Evolutionary conservation across 345 rosid species (phyloP), one percentile per base, ranked within the genome.

Genomic region (Brassica rapa): DNA sequence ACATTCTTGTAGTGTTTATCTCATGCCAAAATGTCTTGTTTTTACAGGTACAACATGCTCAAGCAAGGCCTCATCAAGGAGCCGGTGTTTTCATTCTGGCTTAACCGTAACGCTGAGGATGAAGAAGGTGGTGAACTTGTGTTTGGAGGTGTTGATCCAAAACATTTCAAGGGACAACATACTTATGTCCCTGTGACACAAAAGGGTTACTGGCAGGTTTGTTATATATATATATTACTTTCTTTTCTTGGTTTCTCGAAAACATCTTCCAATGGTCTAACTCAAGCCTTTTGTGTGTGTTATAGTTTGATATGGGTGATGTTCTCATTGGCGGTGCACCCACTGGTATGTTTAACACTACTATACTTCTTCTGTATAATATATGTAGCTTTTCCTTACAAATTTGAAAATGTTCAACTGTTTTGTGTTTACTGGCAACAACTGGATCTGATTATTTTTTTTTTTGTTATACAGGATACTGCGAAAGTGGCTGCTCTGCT

Each of bases 191-290:
- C 98, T 29, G 92, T 95, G 83, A 89, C 96, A 24, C 86, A 74
- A 77, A 91, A 95, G 82, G 99, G 99, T 57, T 95, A 93, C 81
- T 95, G 99, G 99, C 97, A 93, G 99, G 99, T 95, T 69, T 24
- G 85, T 77, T 39, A 39, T 39, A 1, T 39, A 39, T 39, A 1
- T 76, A 66, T 57, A 62, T 66, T 43, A 37, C 67, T 61, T 72
- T 65, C 16, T 56, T 72, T 10, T 71, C 62, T 62, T 49, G 7
- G 39, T 37, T 72, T 60, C n/a, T 59, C 63, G 6, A 35, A 5
- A 64, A 25, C 0, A 21, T 66, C 63, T 55, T 43, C 25, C 6
- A 8, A 3, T 33, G 9, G 62, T 75, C 67, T 76, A 51, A 80
- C 72, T 72, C 66, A 41, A 62, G 27, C 32, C 15, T 0, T 71